Evolutionary conservation across 441 rosid species (phyloP), one percentile per base, ranked within the genome.

Genomic region (Pelargonium australe): DNA sequence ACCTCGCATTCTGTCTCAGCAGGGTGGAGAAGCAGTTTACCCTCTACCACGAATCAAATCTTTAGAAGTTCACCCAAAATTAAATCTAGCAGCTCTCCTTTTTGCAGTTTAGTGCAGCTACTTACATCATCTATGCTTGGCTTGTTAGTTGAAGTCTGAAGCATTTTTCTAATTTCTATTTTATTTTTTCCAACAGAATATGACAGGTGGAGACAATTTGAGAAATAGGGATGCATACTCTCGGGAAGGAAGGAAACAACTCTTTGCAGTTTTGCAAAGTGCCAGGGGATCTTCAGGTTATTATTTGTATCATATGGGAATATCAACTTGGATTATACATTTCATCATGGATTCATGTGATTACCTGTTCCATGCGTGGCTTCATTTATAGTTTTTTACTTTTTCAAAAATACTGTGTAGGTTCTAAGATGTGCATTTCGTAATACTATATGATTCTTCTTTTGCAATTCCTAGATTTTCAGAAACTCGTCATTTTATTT

Each of bases 271-370:
- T 80, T 80, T 96, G 82, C 99, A 96, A 82, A 93, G 94, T 88
- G 97, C 98, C 34, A 89, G 95, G 82, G 99, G 98, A 66, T 96
- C 98, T 71, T 93, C 99, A 86, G 99, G 99, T 96, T 78, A 83
- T 68, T 72, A 20, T 55, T 76, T 74, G 40, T 34, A 49, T 68
- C 64, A 75, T 66, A 69, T 72, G 41, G 64, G 41, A 28, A 70
- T 66, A 63, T 66, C 51, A 37, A 64, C 68, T 1, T 49, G 25
- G 67, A 63, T 49, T 65, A 65, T 25, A 66, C 71, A 74, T 69
- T 14, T 45, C 57, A 0, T 68, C 17, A 63, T 4, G 70, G 14
- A 68, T 65, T 13, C 62, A 28, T 71, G 20, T 16, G 20, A 55
- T 55, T 67, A 67, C 41, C 8, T 64, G 60, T 65, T 57, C 60